Evolutionary conservation across 2,329 filamentous ascomycete genomes (phyloP), one percentile per base, ranked within the genome.

Genomic region (Rutstroemia sp.): DNA sequence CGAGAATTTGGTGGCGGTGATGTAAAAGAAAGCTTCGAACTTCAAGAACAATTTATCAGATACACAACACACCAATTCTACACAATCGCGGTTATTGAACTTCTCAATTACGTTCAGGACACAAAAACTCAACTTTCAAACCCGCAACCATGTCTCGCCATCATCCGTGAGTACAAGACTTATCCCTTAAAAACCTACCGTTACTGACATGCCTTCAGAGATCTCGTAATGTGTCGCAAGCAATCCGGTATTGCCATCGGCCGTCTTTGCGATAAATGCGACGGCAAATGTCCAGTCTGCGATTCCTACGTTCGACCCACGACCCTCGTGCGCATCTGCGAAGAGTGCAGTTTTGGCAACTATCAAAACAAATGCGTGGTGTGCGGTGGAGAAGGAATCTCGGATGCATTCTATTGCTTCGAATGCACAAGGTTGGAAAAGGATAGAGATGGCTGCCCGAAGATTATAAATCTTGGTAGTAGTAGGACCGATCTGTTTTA

Each of bases 361-460:
- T 99, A 96, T 79, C 94, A 97, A 77, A 99, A 99, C 79, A 99
- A 99, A 75, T 99, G 94, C 72, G 91, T 99, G 65, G 94, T 99
- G 45, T 99, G 94, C 74, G 94, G 94, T 71, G 94, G 94, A 66
- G 94, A 97, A 67, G 94, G 94, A 30, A 99, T 99, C 71, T 94
- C 88, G 37, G 94, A 99, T 72, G 94, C 94, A 50, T 97, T 97
- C 74, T 99, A 99, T 78, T 99, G 94, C 79, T 97, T 97, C 71
- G 94, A 99, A 75, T 99, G 94, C 72, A 99, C 94, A 58, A 82
- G 94, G 7, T 77, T 99, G 16, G 94, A 99, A 72, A 99, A 97
- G 75, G 94, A 99, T 71, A 80, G 94, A 59, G 94, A 99, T 71
- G 94, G 94, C 2, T 99, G 94, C 73, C 94, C 94, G 54, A 99